Evolutionary conservation across 1,139 yeast species (phyloP).

Genomic region (Yamadazyma jaroonii): DNA sequence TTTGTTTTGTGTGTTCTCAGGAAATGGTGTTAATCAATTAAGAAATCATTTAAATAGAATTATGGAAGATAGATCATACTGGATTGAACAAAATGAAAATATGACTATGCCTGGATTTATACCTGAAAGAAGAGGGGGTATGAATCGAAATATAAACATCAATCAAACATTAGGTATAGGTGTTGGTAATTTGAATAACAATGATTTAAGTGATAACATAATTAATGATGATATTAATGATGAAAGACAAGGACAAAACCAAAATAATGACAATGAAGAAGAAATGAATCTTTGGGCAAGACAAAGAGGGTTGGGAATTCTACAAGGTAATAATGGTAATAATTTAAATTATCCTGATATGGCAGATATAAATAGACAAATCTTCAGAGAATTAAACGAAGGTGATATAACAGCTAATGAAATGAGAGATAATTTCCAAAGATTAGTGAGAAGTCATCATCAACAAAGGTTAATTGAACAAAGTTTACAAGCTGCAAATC

Average conservation of each 20-base stretch:
- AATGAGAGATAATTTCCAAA: conserved; percentile 38
- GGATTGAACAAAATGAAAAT: conserved; percentile 37
- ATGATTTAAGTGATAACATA: conserved; percentile 1
- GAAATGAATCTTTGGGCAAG: conserved; percentile 29
- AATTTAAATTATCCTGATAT: conserved; percentile 22
- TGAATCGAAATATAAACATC: conserved; percentile 8
- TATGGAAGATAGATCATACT: conserved; percentile 43
- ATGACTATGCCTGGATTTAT: conserved; percentile 32
- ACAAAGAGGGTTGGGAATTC: conserved; percentile 34
- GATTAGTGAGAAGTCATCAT: conserved; percentile 30
- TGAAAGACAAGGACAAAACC: not conserved
- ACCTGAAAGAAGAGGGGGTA: conserved; percentile 25
- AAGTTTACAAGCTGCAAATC: conserved; percentile 12
- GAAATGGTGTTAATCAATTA: conserved; percentile 76
- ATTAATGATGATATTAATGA: not conserved
- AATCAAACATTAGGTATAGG: conserved; percentile 3
- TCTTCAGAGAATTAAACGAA: conserved; percentile 32
- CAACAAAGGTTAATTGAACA: conserved; percentile 20
- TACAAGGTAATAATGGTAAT: conserved; percentile 12
- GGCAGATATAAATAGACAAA: conserved; percentile 33
- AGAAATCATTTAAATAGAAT: conserved; percentile 56
- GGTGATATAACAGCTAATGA: conserved; percentile 37
- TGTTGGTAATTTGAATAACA: conserved; percentile 2
- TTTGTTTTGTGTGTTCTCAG: conserved; percentile 90
- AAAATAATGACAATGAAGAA: conserved; percentile 20